These are phyloP conservation scores for Zygoascus tannicola DNA, from an alignment of 805 yeast genomes.

Conservation along the genomic window DNA sequence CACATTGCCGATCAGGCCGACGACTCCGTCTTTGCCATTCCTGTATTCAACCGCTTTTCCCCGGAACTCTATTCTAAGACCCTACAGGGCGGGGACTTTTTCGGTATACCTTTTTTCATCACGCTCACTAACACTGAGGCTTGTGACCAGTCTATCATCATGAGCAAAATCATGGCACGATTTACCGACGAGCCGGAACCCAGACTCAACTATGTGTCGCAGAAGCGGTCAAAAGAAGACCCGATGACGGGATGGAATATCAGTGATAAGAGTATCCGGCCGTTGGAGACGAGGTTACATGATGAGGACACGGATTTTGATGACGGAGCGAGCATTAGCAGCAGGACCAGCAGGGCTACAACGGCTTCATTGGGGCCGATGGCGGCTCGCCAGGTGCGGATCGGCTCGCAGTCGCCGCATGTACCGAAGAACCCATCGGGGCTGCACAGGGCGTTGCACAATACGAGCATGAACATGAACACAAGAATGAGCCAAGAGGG, in stretches of 20 bases:
- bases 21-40: slow-evolving; percentile 13
- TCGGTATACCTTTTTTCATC: slow-evolving; percentile 73
- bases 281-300: slow-evolving; percentile 2
- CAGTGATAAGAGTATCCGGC: slow-evolving; percentile 1
- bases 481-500: too few relatives aligned
- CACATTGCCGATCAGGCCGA: slow-evolving; percentile 6
- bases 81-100: slow-evolving; percentile 26
- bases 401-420: neutral
- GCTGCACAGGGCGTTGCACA: neutral
- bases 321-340: neutral
- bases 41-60: slow-evolving; percentile 16
- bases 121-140: slow-evolving; percentile 44
- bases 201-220: slow-evolving; percentile 5
- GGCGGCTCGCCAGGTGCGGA: neutral
- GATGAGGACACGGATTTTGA: neutral
- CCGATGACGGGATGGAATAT: slow-evolving; percentile 12
- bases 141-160: slow-evolving; percentile 46
- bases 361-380: neutral
- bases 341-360: neutral
- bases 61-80: slow-evolving; percentile 1
- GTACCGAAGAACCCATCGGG: neutral
- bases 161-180: slow-evolving; percentile 39
- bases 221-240: slow-evolving; percentile 3
- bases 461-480: too few relatives aligned
- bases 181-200: neutral